Evolutionary conservation across 1,284 basidiomycete genomes (phyloP).

Genomic region (Pseudozyma sp.): DNA sequence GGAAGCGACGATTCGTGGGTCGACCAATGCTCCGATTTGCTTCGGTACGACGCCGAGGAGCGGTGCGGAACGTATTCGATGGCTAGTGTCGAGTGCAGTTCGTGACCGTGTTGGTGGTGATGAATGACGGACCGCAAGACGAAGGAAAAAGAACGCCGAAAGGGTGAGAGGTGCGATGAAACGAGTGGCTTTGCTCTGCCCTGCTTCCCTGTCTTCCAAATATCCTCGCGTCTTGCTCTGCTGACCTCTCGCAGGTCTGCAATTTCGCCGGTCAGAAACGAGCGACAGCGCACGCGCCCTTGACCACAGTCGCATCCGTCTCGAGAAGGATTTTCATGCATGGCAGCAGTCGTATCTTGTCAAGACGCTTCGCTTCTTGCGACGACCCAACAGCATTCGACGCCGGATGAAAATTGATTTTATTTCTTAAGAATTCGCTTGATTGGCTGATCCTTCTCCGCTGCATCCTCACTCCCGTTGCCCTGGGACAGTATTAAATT

Average conservation of each 20-base stretch:
- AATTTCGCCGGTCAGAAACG: background rate
- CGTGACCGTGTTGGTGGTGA: background rate
- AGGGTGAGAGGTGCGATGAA: background rate
- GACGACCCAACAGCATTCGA: background rate
- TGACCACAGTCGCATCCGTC: background rate
- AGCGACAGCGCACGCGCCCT: constrained; percentile 1
- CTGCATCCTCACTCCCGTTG: too few species aligned
- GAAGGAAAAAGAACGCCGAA: constrained; percentile 3
- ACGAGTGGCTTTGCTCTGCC: background rate
- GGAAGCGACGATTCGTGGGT: too few species aligned
- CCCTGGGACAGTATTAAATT: background rate
- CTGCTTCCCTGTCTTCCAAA: background rate
- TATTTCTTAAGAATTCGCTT: background rate
- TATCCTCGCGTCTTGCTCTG: background rate
- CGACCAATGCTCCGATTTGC: too few species aligned
- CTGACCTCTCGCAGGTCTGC: background rate
- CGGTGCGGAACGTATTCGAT: too few species aligned
- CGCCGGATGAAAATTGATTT: background rate
- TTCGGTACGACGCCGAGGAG: too few species aligned
- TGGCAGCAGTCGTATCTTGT: background rate
- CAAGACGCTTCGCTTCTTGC: too few species aligned
- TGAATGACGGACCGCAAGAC: background rate
- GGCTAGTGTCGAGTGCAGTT: background rate
- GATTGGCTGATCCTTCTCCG: constrained; percentile 12
- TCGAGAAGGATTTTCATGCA: background rate